A percentile compares a stretch with the other conserved stretches of the same genome.
These are phyloP conservation scores for Elsinoe ampelina DNA, from an alignment of 2,329 filamentous ascomycete genomes.

Conservation along the genomic window DNA sequence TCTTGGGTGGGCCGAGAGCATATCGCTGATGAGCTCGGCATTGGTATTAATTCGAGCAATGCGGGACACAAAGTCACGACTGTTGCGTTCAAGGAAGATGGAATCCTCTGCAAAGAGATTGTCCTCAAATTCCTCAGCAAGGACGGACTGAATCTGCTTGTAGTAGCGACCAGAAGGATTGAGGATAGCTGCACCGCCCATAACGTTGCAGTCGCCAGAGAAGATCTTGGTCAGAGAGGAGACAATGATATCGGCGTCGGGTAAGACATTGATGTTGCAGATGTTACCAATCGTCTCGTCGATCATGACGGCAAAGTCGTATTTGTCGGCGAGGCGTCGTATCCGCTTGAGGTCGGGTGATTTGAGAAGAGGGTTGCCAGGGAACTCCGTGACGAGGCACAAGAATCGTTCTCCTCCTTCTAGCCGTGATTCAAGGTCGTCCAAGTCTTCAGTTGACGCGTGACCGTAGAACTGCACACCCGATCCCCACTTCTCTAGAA, in stretches of 20 bases:
- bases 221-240: slow-evolving; percentile 96
- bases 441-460: slow-evolving; percentile 65
- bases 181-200: slow-evolving; percentile 67
- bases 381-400: slow-evolving; percentile 88
- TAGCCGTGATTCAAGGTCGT: slow-evolving; percentile 69
- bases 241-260: slow-evolving; percentile 81
- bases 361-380: slow-evolving; percentile 78
- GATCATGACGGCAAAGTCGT: slow-evolving; percentile 81
- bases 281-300: slow-evolving; percentile 97
- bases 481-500: slow-evolving; percentile 86
- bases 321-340: slow-evolving; percentile 65
- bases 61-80: slow-evolving; percentile 75
- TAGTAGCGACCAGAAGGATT: slow-evolving; percentile 66
- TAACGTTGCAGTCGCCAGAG: slow-evolving; percentile 94
- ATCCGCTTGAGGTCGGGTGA: slow-evolving; percentile 81
- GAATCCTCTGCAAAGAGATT: slow-evolving; percentile 91
- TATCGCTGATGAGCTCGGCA: slow-evolving; percentile 70
- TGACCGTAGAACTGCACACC: slow-evolving; percentile 83
- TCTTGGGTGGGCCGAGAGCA: slow-evolving; percentile 51
- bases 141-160: slow-evolving; percentile 53
- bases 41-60: slow-evolving; percentile 80
- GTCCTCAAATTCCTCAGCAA: slow-evolving; percentile 65
- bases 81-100: slow-evolving; percentile 93
- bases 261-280: slow-evolving; percentile 87
- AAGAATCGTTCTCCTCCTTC: slow-evolving; percentile 65